Evolutionary conservation across 108 stramenopile species (phyloP), one percentile per base, ranked within the genome.

Genomic region (Cyclotella atomus): DNA sequence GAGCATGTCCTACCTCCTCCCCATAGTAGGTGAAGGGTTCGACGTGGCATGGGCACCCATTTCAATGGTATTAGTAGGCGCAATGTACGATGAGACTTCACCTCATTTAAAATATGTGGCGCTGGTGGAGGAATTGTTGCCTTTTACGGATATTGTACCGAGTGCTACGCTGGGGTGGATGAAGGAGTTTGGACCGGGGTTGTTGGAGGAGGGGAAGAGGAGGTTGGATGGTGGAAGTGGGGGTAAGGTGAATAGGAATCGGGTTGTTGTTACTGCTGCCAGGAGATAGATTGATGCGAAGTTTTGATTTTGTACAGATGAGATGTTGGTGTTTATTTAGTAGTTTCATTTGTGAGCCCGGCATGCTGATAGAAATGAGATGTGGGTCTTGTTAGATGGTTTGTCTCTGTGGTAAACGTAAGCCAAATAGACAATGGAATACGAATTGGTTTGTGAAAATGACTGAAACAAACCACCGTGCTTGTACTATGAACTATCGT

Each of bases 141-240:
- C 97, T 9, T 96, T 98, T 76, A 98, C 96, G 21, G 97, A 98
- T 77, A 81, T 94, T 46, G 77, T 98, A 20, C 97, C 97, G 16
- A 80, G 86, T 36, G 97, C 96, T 3, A 93, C 92, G 3, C 70
- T 96, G 59, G 96, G 95, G 21, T 98, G 95, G 94, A 50, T 89
- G 50, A 82, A 65, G 56, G 88, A 93, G 66, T 89, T 87, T 76
- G 89, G 82, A 34, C 79, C 83, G 36, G 83, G 43, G 0, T 61
- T 84, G 25, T 27, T 84, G 34, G 80, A 80, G 1, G 70, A 76
- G 65, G 59, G 68, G 3, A 77, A 52, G 61, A 59, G 65, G 35
- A 70, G 56, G 63, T 60, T 76, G 63, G 50, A 59, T 30, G 62
- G 64, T 25, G 20, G 20, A 27, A 54, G 46, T 15, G 21, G 17